Percentiles rank a stretch among this genome's conserved stretches.
These are phyloP conservation scores for Ceratobasidium papillatum DNA, from an alignment of 1,284 basidiomycete genomes.

Conservation along the genomic window DNA sequence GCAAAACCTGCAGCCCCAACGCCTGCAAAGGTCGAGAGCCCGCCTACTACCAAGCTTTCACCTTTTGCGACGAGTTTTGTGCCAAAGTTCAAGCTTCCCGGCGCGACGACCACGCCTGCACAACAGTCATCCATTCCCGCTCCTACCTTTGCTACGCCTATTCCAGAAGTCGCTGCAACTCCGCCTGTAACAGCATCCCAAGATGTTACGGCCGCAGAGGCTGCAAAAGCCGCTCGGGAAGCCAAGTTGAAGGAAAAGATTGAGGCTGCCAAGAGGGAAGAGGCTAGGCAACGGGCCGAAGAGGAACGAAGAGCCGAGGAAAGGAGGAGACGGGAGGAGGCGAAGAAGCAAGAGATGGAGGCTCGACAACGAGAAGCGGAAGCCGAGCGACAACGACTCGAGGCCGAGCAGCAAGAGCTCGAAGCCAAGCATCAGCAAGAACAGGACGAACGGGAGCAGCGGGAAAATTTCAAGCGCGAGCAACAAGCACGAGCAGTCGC, in stretches of 20 bases:
- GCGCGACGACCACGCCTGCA: neutral
- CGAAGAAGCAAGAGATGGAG: slow-evolving; percentile 5
- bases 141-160: neutral
- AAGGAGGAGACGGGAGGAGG: neutral
- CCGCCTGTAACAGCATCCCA: neutral
- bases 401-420: slow-evolving; percentile 10
- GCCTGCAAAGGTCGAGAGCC: neutral
- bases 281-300: slow-evolving; percentile 8
- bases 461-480: neutral
- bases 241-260: slow-evolving; percentile 26
- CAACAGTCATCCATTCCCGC: neutral
- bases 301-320: slow-evolving; percentile 23
- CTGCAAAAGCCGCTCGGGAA: slow-evolving; percentile 30
- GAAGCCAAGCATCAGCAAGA: slow-evolving; percentile 1
- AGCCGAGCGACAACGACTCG: slow-evolving; percentile 2
- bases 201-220: neutral
- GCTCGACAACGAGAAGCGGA: slow-evolving; percentile 7
- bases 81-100: slow-evolving; percentile 14
- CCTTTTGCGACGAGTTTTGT: slow-evolving; percentile 33
- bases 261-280: slow-evolving; percentile 21
- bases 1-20: neutral
- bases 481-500: too few species aligned
- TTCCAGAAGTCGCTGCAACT: neutral
- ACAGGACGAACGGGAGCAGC: slow-evolving; percentile 12
- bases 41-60: slow-evolving; percentile 1